Evolutionary conservation across 2,329 filamentous ascomycete genomes (phyloP).

Genomic region (Exophiala mesophila): DNA sequence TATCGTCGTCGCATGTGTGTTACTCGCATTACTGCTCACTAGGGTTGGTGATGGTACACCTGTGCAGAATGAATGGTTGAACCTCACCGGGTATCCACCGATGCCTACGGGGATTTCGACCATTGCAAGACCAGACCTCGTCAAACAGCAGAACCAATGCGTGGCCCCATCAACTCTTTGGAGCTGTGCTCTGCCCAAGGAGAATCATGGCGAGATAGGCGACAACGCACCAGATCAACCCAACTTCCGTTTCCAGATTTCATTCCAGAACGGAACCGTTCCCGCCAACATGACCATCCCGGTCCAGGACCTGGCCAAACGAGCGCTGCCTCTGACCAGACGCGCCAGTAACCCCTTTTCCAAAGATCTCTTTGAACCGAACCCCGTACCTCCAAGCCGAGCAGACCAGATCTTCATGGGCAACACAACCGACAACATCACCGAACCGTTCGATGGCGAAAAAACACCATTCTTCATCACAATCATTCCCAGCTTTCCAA

Average conservation of each 20-base stretch:
- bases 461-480: conserved; percentile 85
- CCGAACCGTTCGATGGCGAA: conserved; percentile 70
- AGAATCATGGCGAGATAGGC: conserved; percentile 60
- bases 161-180: conserved; percentile 69
- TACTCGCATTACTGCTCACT: conserved; percentile 55
- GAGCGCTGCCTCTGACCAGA: conserved; percentile 34
- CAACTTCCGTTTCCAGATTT: conserved; percentile 73
- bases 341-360: conserved; percentile 33
- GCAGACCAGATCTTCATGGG: conserved; percentile 77
- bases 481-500: conserved; percentile 48
- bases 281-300: conserved; percentile 58
- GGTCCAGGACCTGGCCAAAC: conserved; percentile 34
- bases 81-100: conserved; percentile 78
- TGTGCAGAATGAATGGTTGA: conserved; percentile 64
- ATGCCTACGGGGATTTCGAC: conserved; percentile 81
- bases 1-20: conserved; percentile 41
- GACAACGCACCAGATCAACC: conserved; percentile 66
- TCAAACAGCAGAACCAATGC: conserved; percentile 61
- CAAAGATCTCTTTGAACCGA: conserved; percentile 37
- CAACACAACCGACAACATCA: conserved; percentile 74
- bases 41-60: conserved; percentile 39
- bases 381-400: conserved; percentile 46
- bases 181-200: conserved; percentile 81
- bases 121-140: conserved; percentile 66
- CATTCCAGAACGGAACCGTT: conserved; percentile 52